Conservation (phyloP, 2,329 filamentous ascomycete genomes). For the Epichloe festucae region DNA sequence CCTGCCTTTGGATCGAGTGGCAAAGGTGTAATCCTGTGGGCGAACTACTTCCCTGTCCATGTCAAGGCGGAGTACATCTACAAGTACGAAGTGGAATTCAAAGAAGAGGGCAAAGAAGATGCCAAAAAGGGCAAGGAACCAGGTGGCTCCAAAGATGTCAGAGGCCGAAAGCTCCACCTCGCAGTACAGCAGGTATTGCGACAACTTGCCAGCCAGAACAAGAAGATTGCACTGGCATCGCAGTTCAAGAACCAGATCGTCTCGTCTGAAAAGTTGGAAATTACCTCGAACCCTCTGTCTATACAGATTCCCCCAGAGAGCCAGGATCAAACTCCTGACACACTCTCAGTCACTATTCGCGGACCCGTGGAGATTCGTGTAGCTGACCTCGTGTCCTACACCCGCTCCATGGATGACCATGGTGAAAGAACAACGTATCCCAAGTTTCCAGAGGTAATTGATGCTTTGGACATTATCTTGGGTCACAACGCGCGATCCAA, state of each 20-base stretch:
- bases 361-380: slow-evolving; percentile 26
- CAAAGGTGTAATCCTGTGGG: slow-evolving; percentile 31
- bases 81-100: slow-evolving; percentile 33
- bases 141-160: slow-evolving; percentile 18
- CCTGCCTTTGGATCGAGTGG: slow-evolving; percentile 37
- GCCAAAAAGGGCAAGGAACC: slow-evolving; percentile 7
- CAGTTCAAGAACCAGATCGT: slow-evolving; percentile 40
- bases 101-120: slow-evolving; percentile 29
- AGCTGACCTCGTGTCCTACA: slow-evolving; percentile 29
- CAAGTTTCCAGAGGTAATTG: slow-evolving; percentile 33
- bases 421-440: slow-evolving; percentile 28
- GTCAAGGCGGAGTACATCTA: slow-evolving; percentile 24
- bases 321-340: slow-evolving; percentile 18
- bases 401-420: slow-evolving; percentile 28
- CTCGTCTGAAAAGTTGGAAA: slow-evolving; percentile 22
- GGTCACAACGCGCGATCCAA: slow-evolving; percentile 29
- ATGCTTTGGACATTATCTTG: slow-evolving; percentile 40
- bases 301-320: slow-evolving; percentile 23
- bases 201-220: slow-evolving; percentile 19
- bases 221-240: slow-evolving; percentile 25
- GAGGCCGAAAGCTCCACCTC: slow-evolving; percentile 29
- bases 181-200: slow-evolving; percentile 27
- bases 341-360: slow-evolving; percentile 29
- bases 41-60: slow-evolving; percentile 39
- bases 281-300: slow-evolving; percentile 21